phyloP scores from a whole-genome alignment of 192 early-diverging fungal genomes.

The Rhizoclosmatium globosum region DNA sequence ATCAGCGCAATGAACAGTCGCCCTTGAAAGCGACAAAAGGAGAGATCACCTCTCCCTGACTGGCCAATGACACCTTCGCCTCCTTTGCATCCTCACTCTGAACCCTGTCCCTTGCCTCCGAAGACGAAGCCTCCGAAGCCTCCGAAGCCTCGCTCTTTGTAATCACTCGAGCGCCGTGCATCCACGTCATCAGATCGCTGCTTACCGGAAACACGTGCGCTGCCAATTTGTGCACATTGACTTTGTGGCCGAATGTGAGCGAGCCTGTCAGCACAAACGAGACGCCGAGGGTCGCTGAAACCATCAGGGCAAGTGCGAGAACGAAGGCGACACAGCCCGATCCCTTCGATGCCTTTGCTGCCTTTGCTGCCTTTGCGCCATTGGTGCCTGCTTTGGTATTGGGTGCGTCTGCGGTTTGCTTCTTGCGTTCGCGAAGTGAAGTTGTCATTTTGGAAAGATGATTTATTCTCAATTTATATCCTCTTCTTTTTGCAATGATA shows the following conservation, averaged over 20 bases:
- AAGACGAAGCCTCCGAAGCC: background rate
- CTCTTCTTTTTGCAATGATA: no score
- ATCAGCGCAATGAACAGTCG: background rate
- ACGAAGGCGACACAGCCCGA: background rate
- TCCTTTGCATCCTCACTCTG: background rate
- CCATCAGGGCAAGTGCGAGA: slow-evolving; percentile 5
- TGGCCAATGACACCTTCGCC: no score
- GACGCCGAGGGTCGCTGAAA: background rate
- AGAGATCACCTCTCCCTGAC: background rate
- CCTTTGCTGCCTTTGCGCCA: no score
- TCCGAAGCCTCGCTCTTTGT: background rate
- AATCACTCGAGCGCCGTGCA: background rate
- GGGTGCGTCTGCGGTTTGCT: no score
- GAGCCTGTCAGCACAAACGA: slow-evolving; percentile 55
- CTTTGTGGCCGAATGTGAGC: slow-evolving; percentile 48
- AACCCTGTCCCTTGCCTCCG: background rate
- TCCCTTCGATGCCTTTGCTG: background rate
- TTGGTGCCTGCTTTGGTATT: no score
- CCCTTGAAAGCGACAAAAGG: background rate
- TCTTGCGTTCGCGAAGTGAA: no score
- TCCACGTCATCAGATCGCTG: background rate
- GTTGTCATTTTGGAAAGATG: no score
- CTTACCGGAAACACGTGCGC: slow-evolving; percentile 47
- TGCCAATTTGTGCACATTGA: slow-evolving; percentile 46
- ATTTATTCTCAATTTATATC: no score